Conservation (phyloP, 495 filamentous ascomycete genomes). For the Annulohypoxylon maeteangense region DNA sequence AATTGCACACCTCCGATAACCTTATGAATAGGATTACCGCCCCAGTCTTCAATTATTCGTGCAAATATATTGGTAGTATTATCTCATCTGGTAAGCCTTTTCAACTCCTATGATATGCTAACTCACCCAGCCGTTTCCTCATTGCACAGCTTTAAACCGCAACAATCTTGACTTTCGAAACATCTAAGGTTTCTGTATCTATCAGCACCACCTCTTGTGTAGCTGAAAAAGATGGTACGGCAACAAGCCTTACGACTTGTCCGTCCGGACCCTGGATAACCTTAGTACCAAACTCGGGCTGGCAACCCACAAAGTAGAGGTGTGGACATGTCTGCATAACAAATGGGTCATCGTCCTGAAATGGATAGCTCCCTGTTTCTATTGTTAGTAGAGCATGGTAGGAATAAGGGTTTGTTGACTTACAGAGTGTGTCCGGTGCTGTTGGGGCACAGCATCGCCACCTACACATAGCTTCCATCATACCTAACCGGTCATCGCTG, state of each 20-base stretch:
- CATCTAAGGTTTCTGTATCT: conserved; percentile 84
- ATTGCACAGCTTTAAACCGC: conserved; percentile 22
- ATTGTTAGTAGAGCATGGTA: conserved; percentile 26
- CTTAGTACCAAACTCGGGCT: conserved; percentile 81
- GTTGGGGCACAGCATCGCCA: conserved; percentile 95
- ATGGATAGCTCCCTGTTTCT: conserved; percentile 86
- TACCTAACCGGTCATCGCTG: conserved; percentile 75
- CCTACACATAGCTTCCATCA: conserved; percentile 91
- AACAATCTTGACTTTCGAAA: conserved; percentile 70
- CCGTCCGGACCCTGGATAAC: conserved; percentile 69
- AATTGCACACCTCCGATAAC: too few relatives aligned
- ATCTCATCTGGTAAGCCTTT: background rate
- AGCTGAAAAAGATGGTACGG: conserved; percentile 82
- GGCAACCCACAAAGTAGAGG: conserved; percentile 89
- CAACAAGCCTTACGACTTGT: conserved; percentile 76
- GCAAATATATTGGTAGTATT: background rate
- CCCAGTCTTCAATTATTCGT: background rate
- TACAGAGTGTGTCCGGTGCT: conserved; percentile 95
- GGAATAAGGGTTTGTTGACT: conserved; percentile 48
- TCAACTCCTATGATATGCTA: conserved; percentile 23
- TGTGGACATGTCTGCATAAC: conserved; percentile 85
- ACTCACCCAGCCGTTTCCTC: background rate
- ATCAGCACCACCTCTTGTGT: conserved; percentile 86
- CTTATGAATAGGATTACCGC: background rate
- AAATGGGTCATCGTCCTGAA: conserved; percentile 90